Evolutionary conservation across 225 moss, liverwort and hornwort species (phyloP).

Genomic region (Takakia lepidozioides): DNA sequence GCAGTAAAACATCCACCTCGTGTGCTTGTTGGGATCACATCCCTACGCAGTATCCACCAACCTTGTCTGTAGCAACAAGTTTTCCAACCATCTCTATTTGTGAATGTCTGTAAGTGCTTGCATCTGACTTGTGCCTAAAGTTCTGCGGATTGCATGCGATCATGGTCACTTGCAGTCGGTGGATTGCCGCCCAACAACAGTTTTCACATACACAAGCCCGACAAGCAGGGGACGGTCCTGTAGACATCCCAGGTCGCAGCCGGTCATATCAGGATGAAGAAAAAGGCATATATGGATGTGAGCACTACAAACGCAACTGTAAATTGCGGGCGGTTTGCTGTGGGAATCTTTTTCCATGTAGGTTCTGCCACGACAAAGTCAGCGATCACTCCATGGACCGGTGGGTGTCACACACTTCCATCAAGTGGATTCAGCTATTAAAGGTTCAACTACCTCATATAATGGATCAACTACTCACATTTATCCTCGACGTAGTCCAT

Average conservation of each 20-base stretch:
- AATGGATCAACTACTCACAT: not conserved
- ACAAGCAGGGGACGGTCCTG: constrained; percentile 28
- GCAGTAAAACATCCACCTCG: too few relatives aligned
- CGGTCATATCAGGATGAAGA: constrained; percentile 56
- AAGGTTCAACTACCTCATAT: constrained; percentile 1
- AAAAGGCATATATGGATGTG: constrained; percentile 68
- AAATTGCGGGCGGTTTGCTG: constrained; percentile 93
- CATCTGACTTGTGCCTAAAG: too few relatives aligned
- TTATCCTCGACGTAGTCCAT: not conserved
- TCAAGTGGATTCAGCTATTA: not conserved
- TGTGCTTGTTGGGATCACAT: too few relatives aligned
- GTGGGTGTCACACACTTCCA: constrained; percentile 13
- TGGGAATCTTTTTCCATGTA: constrained; percentile 75
- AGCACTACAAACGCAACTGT: constrained; percentile 93
- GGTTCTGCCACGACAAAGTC: constrained; percentile 98
- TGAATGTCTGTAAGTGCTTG: too few relatives aligned
- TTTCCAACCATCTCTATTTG: too few relatives aligned
- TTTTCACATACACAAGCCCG: constrained; percentile 23
- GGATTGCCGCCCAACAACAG: constrained; percentile 85
- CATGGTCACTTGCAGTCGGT: constrained; percentile 58
- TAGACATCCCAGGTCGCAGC: constrained; percentile 33
- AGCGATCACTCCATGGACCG: constrained; percentile 98
- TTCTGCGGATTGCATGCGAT: too few relatives aligned
- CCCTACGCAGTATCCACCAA: too few relatives aligned
- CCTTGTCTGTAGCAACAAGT: too few relatives aligned